Percentiles rank a stretch among this genome's conserved stretches.
Conservation (phyloP, 2,329 filamentous ascomycete genomes). For the Aureobasidium melanogenum region DNA sequence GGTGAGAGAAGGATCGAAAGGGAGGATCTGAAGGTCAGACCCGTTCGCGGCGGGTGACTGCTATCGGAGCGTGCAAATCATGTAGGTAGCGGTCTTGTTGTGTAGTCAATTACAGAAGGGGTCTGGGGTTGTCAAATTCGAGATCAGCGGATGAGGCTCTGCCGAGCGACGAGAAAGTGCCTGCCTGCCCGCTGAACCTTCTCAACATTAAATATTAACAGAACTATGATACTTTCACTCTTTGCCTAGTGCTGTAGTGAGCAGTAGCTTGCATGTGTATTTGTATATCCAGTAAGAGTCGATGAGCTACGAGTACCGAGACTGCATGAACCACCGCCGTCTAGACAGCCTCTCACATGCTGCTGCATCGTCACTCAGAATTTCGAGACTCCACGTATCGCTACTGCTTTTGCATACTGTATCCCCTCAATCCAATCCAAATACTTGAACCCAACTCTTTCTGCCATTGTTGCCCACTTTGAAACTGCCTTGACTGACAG, state of each 20-base stretch:
- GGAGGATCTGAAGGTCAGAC: constrained; percentile 32
- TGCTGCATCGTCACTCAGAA: neutral
- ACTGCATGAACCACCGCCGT: neutral
- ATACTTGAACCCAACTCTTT: neutral
- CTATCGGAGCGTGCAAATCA: neutral
- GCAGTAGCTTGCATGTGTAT: neutral
- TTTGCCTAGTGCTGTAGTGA: neutral
- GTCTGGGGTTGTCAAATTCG: neutral
- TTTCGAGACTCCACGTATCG: neutral
- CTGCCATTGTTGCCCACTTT: neutral
- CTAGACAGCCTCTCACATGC: neutral
- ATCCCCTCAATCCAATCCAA: neutral
- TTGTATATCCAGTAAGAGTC: neutral
- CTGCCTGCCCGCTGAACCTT: neutral
- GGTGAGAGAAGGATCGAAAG: constrained; percentile 11
- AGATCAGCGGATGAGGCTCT: neutral
- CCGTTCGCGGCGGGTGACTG: constrained; percentile 36
- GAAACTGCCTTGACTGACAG: neutral
- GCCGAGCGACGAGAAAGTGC: neutral
- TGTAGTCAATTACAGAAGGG: neutral
- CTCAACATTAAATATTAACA: neutral
- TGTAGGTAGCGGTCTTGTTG: neutral
- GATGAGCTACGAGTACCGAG: neutral
- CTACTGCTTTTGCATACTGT: neutral
- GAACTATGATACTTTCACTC: neutral